A percentile compares a stretch with the other conserved stretches of the same genome.
Conservation (phyloP, 768 basidiomycete species). For the Psilocybe cyanescens region DNA sequence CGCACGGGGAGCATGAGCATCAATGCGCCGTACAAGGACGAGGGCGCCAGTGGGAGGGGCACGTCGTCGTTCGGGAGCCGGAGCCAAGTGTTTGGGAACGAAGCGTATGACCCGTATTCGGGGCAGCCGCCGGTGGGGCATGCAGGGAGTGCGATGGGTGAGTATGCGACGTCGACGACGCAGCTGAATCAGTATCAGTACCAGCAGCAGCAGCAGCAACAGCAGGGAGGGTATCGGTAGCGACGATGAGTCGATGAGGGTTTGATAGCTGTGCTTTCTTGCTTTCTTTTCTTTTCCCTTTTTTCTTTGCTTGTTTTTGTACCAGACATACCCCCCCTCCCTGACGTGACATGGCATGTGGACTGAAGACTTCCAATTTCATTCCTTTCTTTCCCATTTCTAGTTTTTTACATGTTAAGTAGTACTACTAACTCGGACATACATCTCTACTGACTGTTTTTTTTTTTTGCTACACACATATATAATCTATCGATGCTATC, state of each 20-base stretch:
- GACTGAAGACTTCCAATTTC: background rate
- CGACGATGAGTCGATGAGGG: background rate
- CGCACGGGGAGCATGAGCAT: conserved; percentile 39
- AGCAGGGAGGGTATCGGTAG: background rate
- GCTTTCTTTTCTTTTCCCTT: no score
- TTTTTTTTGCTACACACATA: background rate
- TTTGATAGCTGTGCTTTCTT: background rate
- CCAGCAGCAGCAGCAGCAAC: background rate
- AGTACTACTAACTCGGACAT: background rate
- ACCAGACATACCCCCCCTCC: background rate
- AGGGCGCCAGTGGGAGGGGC: background rate
- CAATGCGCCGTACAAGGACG: conserved; percentile 40
- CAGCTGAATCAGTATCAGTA: background rate
- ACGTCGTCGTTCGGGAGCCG: conserved; percentile 10
- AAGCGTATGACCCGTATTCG: conserved; percentile 15
- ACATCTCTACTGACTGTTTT: background rate
- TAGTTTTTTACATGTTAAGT: background rate
- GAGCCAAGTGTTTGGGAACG: conserved; percentile 5
- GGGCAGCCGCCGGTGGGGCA: conserved; percentile 4
- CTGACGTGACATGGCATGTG: background rate
- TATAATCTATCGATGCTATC: background rate
- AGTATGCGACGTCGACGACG: background rate
- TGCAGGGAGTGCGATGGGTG: background rate
- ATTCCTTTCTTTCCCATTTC: no score
- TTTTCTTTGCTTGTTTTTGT: background rate